Evolutionary conservation across 495 filamentous ascomycete genomes (phyloP), one percentile per base, ranked within the genome.

Genomic region (Astrothelium macrocarpum): DNA sequence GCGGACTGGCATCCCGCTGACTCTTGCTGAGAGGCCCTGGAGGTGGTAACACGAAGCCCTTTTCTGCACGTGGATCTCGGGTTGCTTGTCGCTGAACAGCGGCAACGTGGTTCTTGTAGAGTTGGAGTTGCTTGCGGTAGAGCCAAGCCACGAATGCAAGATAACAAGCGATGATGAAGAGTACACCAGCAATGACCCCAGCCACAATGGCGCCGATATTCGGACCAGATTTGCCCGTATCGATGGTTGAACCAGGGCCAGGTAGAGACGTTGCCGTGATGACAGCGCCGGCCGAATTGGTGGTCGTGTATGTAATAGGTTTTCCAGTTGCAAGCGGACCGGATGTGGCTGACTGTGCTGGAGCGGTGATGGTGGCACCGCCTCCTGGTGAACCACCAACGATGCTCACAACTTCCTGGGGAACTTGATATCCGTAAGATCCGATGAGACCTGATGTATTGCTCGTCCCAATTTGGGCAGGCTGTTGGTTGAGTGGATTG

Each of bases 121-220:
- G 78, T 1, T 69, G 64, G 12, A 89, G 77, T 66, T 85, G 87
- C 28, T 81, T 80, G 32, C 85, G 80, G 74, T 87, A 89, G 5
- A 90, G 73, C 80, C 83, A 89, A 25, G 84, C 80, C 72, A 87
- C 87, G 77, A 89, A 89, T 16, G 85, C 86, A 25, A 91, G 77
- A 68, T 90, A 85, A 10, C 73, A 73, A 1, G 84, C 81, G 3
- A 84, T 70, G 18, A 89, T 64, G 43, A 81, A 80, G 14, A 85
- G 75, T 16, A 84, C 67, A 31, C 82, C 87, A 2, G 84, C 88
- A 61, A 90, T 71, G 32, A 84, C 79, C 26, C 82, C 84, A 1
- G 85, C 84, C 32, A 83, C 80, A 63, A 89, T 86, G 36, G 87
- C 80, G 16, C 78, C 85, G 12, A 81, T 72, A 66, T 81, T 86